These are phyloP conservation scores for Talaromyces islandicus DNA, from an alignment of 2,329 filamentous ascomycete species.

Conservation along the genomic window DNA sequence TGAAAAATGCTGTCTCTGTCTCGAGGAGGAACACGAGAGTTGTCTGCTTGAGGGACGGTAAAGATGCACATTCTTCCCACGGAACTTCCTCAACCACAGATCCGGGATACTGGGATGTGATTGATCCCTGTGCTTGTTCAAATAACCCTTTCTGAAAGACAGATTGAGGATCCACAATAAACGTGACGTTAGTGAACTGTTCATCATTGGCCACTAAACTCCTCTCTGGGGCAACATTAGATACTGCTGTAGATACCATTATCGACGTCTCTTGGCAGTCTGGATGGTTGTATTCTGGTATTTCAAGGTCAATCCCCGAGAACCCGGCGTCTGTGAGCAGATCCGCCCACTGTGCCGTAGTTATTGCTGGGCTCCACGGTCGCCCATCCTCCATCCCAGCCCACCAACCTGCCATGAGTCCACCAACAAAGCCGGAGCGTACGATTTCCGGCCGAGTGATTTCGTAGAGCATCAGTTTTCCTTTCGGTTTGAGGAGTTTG, in stretches of 20 bases:
- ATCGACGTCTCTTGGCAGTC: background rate
- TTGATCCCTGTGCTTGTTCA: background rate
- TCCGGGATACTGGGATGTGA: background rate
- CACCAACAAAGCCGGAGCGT: constrained; percentile 20
- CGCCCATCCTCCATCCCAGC: constrained; percentile 13
- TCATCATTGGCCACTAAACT: background rate
- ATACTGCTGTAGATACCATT: background rate
- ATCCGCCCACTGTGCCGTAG: background rate
- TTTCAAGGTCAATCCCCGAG: background rate
- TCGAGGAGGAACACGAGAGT: constrained; percentile 2
- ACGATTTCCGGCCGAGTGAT: constrained; percentile 17
- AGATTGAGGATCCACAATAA: background rate
- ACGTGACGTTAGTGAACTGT: background rate
- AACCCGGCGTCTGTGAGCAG: background rate
- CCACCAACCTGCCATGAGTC: constrained; percentile 37
- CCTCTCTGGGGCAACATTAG: background rate
- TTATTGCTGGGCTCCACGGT: background rate
- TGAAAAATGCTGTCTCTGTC: background rate
- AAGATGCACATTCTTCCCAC: background rate
- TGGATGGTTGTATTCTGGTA: background rate
- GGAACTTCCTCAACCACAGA: background rate
- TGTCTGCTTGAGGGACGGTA: background rate
- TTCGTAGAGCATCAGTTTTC: constrained; percentile 42
- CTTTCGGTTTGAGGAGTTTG: constrained; percentile 32
- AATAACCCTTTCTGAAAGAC: background rate